phyloP scores from a whole-genome alignment of 148 eudicot genomes.

The Vaccinium corymbosum region DNA sequence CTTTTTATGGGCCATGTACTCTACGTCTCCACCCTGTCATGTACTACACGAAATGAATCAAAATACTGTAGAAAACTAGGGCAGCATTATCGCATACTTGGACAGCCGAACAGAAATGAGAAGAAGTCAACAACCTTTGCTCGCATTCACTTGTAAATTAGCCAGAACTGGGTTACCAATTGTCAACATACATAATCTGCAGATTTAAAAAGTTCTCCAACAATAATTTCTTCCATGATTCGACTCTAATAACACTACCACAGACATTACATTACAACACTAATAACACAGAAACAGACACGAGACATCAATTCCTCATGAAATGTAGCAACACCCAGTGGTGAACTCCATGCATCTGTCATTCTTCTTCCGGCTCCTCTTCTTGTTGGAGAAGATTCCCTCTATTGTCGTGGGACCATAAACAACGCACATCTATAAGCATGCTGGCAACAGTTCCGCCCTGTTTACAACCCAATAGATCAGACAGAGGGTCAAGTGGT shows the following conservation, averaged over 20 bases:
- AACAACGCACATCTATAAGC: conserved; percentile 34
- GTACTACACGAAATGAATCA: background rate
- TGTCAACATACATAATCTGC: background rate
- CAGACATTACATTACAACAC: background rate
- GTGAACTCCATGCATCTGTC: background rate
- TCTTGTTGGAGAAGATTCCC: conserved; percentile 98
- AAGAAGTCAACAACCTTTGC: background rate
- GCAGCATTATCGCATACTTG: background rate
- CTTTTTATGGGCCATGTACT: background rate
- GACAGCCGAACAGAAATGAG: background rate
- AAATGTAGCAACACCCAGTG: background rate
- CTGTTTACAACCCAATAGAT: conserved; percentile 80
- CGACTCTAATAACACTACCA: background rate
- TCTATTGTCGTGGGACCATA: conserved; percentile 37
- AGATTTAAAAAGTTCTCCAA: background rate
- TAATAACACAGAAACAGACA: background rate
- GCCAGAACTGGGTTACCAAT: background rate
- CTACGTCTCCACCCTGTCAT: background rate
- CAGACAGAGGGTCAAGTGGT: conserved; percentile 79
- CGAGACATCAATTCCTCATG: background rate
- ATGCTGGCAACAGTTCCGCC: conserved; percentile 98
- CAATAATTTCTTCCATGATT: background rate
- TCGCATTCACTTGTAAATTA: background rate
- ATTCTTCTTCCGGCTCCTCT: conserved; percentile 96
- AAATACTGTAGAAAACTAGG: background rate